Percentiles rank a stretch among this genome's conserved stretches.
These are phyloP conservation scores for Neonectria coccinea DNA, from an alignment of 2,329 filamentous ascomycete genomes.

Conservation along the genomic window DNA sequence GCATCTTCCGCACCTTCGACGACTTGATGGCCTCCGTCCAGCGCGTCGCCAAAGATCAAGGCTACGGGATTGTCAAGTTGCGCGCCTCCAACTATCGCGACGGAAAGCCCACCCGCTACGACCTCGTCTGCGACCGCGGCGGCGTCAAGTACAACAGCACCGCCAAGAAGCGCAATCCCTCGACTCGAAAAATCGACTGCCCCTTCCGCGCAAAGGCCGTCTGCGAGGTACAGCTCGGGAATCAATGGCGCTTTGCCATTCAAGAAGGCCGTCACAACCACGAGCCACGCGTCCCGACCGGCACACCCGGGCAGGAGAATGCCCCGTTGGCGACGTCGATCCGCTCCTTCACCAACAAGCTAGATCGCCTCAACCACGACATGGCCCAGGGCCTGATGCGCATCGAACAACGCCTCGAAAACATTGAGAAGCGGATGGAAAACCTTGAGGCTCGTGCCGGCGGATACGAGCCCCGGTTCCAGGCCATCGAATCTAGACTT, in stretches of 20 bases:
- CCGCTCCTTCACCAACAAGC: conserved; percentile 68
- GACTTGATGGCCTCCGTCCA: conserved; percentile 69
- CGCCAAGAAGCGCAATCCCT: conserved; percentile 73
- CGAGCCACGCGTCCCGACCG: conserved; percentile 67
- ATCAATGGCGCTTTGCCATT: conserved; percentile 73
- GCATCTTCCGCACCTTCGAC: conserved; percentile 70
- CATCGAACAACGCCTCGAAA: conserved; percentile 63
- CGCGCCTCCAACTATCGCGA: conserved; percentile 73
- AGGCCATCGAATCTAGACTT: conserved; percentile 56
- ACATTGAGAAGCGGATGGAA: conserved; percentile 67
- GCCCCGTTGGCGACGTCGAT: conserved; percentile 69
- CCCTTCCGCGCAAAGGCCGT: conserved; percentile 73
- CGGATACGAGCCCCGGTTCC: conserved; percentile 59
- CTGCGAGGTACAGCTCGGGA: conserved; percentile 71
- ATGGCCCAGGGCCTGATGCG: conserved; percentile 64
- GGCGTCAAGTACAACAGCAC: conserved; percentile 75
- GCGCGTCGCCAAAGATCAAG: conserved; percentile 70
- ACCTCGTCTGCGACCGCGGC: conserved; percentile 72
- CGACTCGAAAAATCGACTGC: conserved; percentile 73
- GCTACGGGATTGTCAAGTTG: conserved; percentile 72
- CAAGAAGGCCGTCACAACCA: conserved; percentile 72
- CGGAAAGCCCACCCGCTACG: conserved; percentile 71
- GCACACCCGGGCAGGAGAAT: conserved; percentile 67
- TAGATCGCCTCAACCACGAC: conserved; percentile 70
- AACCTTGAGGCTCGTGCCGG: conserved; percentile 61